Conservation (phyloP, 768 basidiomycete species). For the Paxillus rubicundulus region DNA sequence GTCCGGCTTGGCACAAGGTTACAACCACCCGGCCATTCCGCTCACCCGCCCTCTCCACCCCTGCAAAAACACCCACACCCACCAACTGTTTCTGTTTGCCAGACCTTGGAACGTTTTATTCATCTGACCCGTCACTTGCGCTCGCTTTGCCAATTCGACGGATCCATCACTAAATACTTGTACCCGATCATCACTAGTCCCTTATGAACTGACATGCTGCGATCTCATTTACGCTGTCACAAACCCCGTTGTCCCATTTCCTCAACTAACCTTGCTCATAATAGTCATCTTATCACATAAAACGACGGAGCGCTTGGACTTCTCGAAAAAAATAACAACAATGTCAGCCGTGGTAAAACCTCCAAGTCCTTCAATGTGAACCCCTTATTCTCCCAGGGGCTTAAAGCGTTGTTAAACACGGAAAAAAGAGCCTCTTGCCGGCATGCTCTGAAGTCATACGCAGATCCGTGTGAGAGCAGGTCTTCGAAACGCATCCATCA, state of each 20-base stretch:
- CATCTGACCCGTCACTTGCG: slow-evolving; percentile 28
- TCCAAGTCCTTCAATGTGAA: neutral
- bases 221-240: slow-evolving; percentile 23
- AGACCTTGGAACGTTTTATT: slow-evolving; percentile 32
- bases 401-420: slow-evolving; percentile 21
- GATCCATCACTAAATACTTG: slow-evolving; percentile 3
- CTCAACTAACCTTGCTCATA: slow-evolving; percentile 10
- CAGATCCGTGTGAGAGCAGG: slow-evolving; percentile 31
- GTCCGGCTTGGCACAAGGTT: slow-evolving; percentile 28
- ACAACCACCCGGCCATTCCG: slow-evolving; percentile 13
- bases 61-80: neutral
- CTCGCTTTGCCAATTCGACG: slow-evolving; percentile 17
- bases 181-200: slow-evolving; percentile 18
- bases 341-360: slow-evolving; percentile 10
- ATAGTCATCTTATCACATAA: slow-evolving; percentile 27
- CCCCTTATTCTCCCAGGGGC: slow-evolving; percentile 20
- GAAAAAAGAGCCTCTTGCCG: slow-evolving; percentile 19
- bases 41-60: slow-evolving; percentile 1
- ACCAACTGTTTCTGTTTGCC: slow-evolving; percentile 3
- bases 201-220: slow-evolving; percentile 17
- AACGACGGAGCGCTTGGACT: slow-evolving; percentile 6
- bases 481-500: slow-evolving; percentile 6
- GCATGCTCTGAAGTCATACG: slow-evolving; percentile 29
- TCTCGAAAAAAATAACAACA: slow-evolving; percentile 8
- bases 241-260: slow-evolving; percentile 5